Evolutionary conservation across 176 grass and related monocot genomes (phyloP), one percentile per base, ranked within the genome.

Genomic region (Oryza rufipogon): DNA sequence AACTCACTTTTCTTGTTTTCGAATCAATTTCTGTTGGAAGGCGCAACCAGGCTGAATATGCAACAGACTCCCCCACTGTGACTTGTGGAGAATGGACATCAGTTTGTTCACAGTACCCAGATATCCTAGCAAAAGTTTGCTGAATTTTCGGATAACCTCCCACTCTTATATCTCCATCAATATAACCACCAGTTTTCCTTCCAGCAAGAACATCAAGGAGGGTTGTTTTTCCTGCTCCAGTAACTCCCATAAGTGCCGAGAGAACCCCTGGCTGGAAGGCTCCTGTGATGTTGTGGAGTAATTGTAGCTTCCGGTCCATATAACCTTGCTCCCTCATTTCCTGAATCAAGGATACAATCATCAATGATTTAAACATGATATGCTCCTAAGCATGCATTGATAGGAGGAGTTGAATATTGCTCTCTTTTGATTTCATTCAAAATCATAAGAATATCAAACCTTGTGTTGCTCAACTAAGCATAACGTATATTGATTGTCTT

Each of bases 171-270:
- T 93, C 86, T 79, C 91, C 93, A 85, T 95, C 86, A n/a, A 91
- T 87, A 75, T 76, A 23, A 49, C 93, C 88, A 0, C 86, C 91
- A 14, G 91, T 96, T 87, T 96, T 96, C 51, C 93, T 90, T 41
- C 93, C 91, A 75, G 88, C 51, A 79, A 96, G 93, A 78, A 96
- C 91, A 89, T 96, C 91, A 81, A 96, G 85, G 28, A 96, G 80
- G 30, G 91, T 96, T 33, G 93, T 96, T 86, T 96, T 96, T 10
- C 93, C 93, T 22, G 93, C 93, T 71, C 93, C 90, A 72, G 65
- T 96, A 60, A 93, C 88, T 11, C 93, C 93, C 93, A 96, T 96
- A 48, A 96, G 69, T 10, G 77, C 93, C 15, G 93, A 89, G 11
- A 96, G 86, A 32, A 96, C 70, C 9, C 93, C 88, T 33, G 93